Evolutionary conservation across 768 basidiomycete genomes (phyloP).

Genomic region (Tulasnella sp.): DNA sequence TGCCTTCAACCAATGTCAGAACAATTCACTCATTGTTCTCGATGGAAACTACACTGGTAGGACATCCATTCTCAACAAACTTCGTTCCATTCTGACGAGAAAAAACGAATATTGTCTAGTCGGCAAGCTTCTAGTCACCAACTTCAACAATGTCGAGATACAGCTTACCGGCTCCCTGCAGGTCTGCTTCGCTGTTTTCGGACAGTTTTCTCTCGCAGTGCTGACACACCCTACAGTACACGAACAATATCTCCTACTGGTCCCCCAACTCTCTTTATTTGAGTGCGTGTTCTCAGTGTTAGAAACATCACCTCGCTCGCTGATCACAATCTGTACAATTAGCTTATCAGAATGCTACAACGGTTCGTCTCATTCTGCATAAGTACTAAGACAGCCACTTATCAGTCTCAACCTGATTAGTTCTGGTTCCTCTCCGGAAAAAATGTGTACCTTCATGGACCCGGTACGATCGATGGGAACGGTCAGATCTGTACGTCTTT

Average conservation of each 20-base stretch:
- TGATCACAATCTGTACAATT: background rate
- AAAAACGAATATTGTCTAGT: background rate
- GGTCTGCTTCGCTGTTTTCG: background rate
- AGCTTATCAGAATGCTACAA: constrained; percentile 5
- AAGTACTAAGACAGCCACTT: too few species aligned
- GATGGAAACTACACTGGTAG: background rate
- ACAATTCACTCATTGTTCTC: background rate
- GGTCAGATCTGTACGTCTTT: constrained; percentile 41
- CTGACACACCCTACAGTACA: background rate
- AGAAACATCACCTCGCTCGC: too few species aligned
- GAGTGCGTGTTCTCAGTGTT: background rate
- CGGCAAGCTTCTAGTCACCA: background rate
- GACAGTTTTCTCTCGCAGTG: background rate
- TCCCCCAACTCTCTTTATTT: background rate
- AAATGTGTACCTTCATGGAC: constrained; percentile 40
- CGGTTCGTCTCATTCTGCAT: constrained; percentile 3
- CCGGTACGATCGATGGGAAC: constrained; percentile 52
- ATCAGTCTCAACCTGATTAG: background rate
- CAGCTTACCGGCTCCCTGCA: background rate
- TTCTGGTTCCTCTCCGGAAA: constrained; percentile 43
- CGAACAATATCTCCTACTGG: constrained; percentile 2
- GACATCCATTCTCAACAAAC: too few species aligned
- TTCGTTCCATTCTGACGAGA: background rate
- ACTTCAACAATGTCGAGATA: constrained; percentile 1
- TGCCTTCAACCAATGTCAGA: background rate